Evolutionary conservation across 257 asterid genomes (phyloP), one percentile per base, ranked within the genome.

Genomic region (Asclepias syriaca): DNA sequence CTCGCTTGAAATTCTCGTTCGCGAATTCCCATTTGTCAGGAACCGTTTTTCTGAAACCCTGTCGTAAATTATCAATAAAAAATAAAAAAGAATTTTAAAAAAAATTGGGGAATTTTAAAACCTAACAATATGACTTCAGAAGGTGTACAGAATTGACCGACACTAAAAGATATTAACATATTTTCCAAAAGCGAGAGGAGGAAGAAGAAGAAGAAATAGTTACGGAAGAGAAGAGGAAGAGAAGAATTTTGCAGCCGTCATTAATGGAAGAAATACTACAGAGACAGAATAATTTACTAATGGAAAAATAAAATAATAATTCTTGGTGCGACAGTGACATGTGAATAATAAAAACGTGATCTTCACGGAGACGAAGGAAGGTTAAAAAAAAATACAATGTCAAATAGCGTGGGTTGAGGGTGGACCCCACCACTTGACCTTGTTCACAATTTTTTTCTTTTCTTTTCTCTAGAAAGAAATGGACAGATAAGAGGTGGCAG

Each of bases 11-110:
- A 74, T 84, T 73, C 19, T 90, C 96, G 61, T 90, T 93, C 43
- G 97, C 96, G 18, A 93, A 93, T 76, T 93, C 98, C 98, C 98
- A 93, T 61, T 90, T 90, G 77, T 93, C 96, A 0, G 97, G 95
- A 61, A 87, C 95, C 0, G 77, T 89, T 70, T 93, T 93, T 0
- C 96, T 80, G 34, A 93, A 93, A 29, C 98, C 98, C 98, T 93
- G 81, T 8, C 1, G 6, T 51, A 32, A 27, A 11, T 34, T 34
- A 71, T 55, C 0, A 58, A 54, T 3, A 55, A 49, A 57, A 19
- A 61, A 18, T 29, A 61, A 61, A n/a, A 61, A 8, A 9, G 29
- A 13, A 29, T 29, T 29, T 29, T 0, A 57, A 57, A 57, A 19
- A 24, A 13, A n/a, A 13, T 15, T 50, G 55, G 16, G 16, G 55